phyloP scores from a whole-genome alignment of 768 basidiomycete species.

The Lactarius trivialis region DNA sequence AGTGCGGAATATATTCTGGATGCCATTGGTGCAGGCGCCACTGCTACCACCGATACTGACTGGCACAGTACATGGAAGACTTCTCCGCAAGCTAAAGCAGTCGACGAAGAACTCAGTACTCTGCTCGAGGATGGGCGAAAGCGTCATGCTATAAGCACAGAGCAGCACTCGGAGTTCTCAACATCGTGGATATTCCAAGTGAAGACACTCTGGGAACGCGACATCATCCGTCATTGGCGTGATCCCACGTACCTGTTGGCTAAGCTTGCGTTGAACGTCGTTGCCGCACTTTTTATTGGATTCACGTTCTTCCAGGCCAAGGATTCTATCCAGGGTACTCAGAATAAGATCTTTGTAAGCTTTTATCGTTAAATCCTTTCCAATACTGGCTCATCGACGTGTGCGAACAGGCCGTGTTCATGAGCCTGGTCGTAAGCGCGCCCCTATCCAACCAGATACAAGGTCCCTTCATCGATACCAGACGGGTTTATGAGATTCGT shows the following conservation, averaged over 20 bases:
- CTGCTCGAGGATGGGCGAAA: constrained; percentile 37
- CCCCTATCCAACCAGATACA: constrained; percentile 39
- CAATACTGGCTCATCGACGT: neutral
- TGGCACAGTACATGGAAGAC: constrained; percentile 48
- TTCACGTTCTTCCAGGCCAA: constrained; percentile 38
- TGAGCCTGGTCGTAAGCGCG: constrained; percentile 31
- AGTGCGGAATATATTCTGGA: constrained; percentile 46
- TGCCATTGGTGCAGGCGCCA: constrained; percentile 52
- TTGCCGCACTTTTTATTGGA: constrained; percentile 35
- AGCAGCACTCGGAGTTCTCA: constrained; percentile 31
- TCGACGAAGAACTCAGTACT: constrained; percentile 38
- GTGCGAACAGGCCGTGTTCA: constrained; percentile 30
- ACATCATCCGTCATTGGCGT: constrained; percentile 33
- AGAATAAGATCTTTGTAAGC: constrained; percentile 40
- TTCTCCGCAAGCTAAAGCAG: constrained; percentile 34
- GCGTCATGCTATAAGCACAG: constrained; percentile 25
- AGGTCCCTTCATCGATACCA: constrained; percentile 35
- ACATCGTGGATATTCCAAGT: constrained; percentile 37
- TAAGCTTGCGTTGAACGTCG: constrained; percentile 35
- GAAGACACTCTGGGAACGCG: constrained; percentile 29
- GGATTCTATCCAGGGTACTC: constrained; percentile 35
- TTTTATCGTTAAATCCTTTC: neutral
- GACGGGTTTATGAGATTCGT: constrained; percentile 36
- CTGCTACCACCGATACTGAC: constrained; percentile 37
- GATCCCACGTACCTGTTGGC: constrained; percentile 36